Conservation (phyloP, 208 protist genomes). For the Leishmania amazonensis region DNA sequence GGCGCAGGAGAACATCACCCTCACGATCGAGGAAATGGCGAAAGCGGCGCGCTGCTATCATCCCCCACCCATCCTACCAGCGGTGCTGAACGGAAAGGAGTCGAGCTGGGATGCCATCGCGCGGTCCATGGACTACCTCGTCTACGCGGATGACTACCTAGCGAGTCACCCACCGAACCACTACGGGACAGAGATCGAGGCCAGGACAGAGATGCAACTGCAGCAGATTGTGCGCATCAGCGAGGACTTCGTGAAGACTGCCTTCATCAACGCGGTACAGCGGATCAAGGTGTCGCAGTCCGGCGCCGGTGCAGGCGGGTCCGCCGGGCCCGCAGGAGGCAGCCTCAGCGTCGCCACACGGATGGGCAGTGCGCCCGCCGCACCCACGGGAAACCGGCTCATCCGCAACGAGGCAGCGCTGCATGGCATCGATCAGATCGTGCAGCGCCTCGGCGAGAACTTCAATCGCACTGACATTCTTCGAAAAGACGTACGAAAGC, state of each 20-base stretch:
- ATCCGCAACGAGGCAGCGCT: slow-evolving; percentile 71
- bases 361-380: background rate
- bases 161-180: slow-evolving; percentile 67
- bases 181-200: slow-evolving; percentile 58
- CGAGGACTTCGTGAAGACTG: slow-evolving; percentile 65
- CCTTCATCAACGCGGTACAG: slow-evolving; percentile 73
- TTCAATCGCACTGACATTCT: slow-evolving; percentile 77
- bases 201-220: slow-evolving; percentile 47
- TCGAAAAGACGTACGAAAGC: slow-evolving; percentile 54
- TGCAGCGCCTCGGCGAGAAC: slow-evolving; percentile 79
- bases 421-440: slow-evolving; percentile 56
- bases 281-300: slow-evolving; percentile 11
- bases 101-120: slow-evolving; percentile 57
- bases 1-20: slow-evolving; percentile 86
- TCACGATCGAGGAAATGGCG: slow-evolving; percentile 86
- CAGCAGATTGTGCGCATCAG: slow-evolving; percentile 61
- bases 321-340: background rate
- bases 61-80: slow-evolving; percentile 61
- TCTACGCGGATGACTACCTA: slow-evolving; percentile 86
- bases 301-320: background rate
- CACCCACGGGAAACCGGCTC: slow-evolving; percentile 23
- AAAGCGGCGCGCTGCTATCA: slow-evolving; percentile 87
- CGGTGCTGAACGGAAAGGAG: slow-evolving; percentile 66
- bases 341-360: background rate
- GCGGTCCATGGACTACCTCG: slow-evolving; percentile 84